A percentile compares a stretch with the other conserved stretches of the same genome.
Evolutionary conservation across 768 basidiomycete genomes (phyloP).

Genomic region (Xerocomellus intermedius): DNA sequence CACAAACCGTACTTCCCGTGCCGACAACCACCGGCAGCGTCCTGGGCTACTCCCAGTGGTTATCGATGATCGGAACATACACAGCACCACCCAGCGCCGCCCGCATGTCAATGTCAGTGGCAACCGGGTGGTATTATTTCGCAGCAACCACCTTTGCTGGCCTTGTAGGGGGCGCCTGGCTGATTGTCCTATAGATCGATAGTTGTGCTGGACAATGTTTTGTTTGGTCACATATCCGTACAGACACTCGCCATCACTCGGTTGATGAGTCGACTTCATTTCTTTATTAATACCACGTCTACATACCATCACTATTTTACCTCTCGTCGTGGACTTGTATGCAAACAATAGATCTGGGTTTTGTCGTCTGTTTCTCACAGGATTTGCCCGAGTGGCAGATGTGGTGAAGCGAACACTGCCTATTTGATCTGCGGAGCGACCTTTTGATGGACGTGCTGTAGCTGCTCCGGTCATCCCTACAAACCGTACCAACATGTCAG

Average conservation of each 20-base stretch:
- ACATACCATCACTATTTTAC: constrained; percentile 16
- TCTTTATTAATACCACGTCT: constrained; percentile 12
- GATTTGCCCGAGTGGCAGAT: too few relatives aligned
- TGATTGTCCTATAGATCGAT: constrained; percentile 24
- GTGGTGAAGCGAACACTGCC: not conserved
- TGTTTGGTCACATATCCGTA: constrained; percentile 1
- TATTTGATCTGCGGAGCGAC: not conserved
- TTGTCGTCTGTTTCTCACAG: constrained; percentile 7
- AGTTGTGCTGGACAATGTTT: constrained; percentile 10
- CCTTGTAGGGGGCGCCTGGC: constrained; percentile 32
- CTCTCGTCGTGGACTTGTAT: constrained; percentile 9
- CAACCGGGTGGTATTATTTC: constrained; percentile 30
- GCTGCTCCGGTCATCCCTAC: not conserved
- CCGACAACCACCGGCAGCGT: constrained; percentile 29
- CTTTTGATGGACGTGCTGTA: not conserved
- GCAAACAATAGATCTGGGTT: constrained; percentile 4
- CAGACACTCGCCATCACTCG: constrained; percentile 1
- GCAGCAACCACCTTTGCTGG: constrained; percentile 23
- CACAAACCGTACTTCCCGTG: constrained; percentile 26
- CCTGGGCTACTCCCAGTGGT: constrained; percentile 30
- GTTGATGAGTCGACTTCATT: not conserved
- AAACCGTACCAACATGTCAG: constrained; percentile 19
- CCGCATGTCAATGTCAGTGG: constrained; percentile 17
- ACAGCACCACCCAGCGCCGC: constrained; percentile 28
- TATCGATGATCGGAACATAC: constrained; percentile 31